These are phyloP conservation scores for Alternaria longipes DNA, from an alignment of 2,329 filamentous ascomycete genomes.

Conservation along the genomic window DNA sequence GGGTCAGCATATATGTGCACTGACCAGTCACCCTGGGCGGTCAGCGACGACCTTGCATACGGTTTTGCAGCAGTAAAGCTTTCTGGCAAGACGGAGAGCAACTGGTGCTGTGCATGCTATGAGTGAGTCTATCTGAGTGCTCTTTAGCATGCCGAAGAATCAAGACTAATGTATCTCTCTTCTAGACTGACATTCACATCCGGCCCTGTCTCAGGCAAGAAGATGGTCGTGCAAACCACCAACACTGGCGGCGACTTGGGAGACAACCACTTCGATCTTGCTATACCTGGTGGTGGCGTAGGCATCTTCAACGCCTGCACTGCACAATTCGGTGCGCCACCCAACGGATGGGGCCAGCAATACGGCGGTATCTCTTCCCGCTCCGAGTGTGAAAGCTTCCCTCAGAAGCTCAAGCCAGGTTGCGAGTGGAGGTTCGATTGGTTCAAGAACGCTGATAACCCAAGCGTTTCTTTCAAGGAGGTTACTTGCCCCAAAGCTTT, in stretches of 20 bases:
- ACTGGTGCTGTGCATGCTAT: slow-evolving; percentile 74
- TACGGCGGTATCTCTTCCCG: slow-evolving; percentile 47
- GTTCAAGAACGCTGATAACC: slow-evolving; percentile 48
- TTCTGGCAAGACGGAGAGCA: slow-evolving; percentile 61
- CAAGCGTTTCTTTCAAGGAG: slow-evolving; percentile 43
- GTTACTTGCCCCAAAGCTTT: slow-evolving; percentile 47
- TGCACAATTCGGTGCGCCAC: slow-evolving; percentile 44
- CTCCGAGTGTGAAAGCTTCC: slow-evolving; percentile 46
- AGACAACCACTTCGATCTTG: slow-evolving; percentile 50
- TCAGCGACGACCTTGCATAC: slow-evolving; percentile 67
- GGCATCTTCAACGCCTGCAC: slow-evolving; percentile 50
- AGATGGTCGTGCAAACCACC: slow-evolving; percentile 70
- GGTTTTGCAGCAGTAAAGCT: slow-evolving; percentile 72
- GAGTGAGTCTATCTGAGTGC: slow-evolving; percentile 46
- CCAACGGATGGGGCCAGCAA: slow-evolving; percentile 46
- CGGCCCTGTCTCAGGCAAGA: slow-evolving; percentile 65
- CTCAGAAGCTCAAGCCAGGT: slow-evolving; percentile 47
- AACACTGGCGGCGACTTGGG: slow-evolving; percentile 63
- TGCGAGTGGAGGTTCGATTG: slow-evolving; percentile 52
- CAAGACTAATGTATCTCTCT: slow-evolving; percentile 6
- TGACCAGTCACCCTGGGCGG: slow-evolving; percentile 69
- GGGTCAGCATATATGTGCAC: slow-evolving; percentile 67
- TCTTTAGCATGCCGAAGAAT: not conserved
- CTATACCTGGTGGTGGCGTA: slow-evolving; percentile 51
- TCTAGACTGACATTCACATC: slow-evolving; percentile 65